These are phyloP conservation scores for Neoboletus brunneissimus DNA, from an alignment of 768 basidiomycete species.

Conservation along the genomic window DNA sequence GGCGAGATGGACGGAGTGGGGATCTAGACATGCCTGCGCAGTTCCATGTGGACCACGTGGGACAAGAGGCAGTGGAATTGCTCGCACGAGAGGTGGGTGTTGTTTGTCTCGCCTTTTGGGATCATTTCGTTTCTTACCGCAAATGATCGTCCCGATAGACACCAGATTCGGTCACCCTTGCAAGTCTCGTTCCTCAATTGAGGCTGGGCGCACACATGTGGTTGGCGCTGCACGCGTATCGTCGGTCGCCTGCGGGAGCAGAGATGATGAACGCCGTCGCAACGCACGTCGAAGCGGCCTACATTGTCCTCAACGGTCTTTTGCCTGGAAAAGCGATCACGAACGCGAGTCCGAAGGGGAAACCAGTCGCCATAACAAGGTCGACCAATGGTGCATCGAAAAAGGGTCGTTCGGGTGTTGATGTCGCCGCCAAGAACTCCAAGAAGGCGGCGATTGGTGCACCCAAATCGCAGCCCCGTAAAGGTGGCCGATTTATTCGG, in stretches of 20 bases:
- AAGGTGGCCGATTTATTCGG: conserved; percentile 28
- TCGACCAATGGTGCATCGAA: conserved; percentile 13
- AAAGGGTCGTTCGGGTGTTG: conserved; percentile 37
- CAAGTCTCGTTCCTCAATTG: conserved; percentile 43
- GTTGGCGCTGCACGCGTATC: conserved; percentile 70
- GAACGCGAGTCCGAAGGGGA: conserved; percentile 13
- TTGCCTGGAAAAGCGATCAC: conserved; percentile 25
- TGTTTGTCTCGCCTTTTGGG: neutral
- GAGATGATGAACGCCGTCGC: conserved; percentile 46
- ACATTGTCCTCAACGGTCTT: conserved; percentile 42
- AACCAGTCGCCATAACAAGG: conserved; percentile 21
- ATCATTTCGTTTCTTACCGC: neutral
- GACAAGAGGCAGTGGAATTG: conserved; percentile 41
- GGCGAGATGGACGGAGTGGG: conserved; percentile 25
- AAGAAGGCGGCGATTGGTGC: conserved; percentile 27
- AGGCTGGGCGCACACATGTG: conserved; percentile 59
- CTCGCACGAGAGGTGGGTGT: conserved; percentile 41
- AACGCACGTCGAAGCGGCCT: conserved; percentile 54
- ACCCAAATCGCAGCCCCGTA: conserved; percentile 45
- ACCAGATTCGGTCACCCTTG: conserved; percentile 30
- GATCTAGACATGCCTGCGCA: conserved; percentile 20
- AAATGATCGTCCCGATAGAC: conserved; percentile 21
- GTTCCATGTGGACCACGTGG: conserved; percentile 36
- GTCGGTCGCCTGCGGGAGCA: conserved; percentile 36
- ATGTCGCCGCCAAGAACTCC: neutral